Evolutionary conservation across 1,139 yeast species (phyloP).

Genomic region (Pichia inconspicua): DNA sequence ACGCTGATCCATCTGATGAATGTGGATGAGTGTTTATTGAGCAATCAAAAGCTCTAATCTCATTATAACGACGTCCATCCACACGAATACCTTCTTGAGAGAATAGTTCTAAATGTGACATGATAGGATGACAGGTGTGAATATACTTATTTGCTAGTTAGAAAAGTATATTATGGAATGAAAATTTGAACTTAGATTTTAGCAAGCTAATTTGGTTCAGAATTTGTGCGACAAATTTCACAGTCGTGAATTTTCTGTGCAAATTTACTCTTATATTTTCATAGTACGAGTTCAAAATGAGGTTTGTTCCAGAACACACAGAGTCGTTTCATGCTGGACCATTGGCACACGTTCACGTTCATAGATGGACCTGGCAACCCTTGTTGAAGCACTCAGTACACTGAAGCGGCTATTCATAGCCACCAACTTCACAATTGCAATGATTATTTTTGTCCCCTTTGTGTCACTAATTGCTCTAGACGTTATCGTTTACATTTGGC

Average conservation of each 20-base stretch:
- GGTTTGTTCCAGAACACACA: too few relatives aligned
- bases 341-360: too few relatives aligned
- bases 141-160: too few relatives aligned
- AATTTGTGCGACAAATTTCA: too few relatives aligned
- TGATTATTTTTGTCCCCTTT: constrained; percentile 19
- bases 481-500: constrained; percentile 18
- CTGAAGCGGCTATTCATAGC: constrained; percentile 14
- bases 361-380: neutral
- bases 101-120: constrained; percentile 59
- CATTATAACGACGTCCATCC: constrained; percentile 95
- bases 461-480: constrained; percentile 18
- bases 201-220: too few relatives aligned
- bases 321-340: too few relatives aligned
- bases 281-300: too few relatives aligned
- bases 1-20: constrained; percentile 88
- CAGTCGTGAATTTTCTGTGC: too few relatives aligned
- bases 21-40: constrained; percentile 80
- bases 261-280: too few relatives aligned
- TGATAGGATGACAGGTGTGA: neutral
- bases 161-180: too few relatives aligned
- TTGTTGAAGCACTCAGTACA: neutral
- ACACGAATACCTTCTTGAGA: constrained; percentile 90
- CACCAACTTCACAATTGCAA: constrained; percentile 14
- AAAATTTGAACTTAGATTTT: too few relatives aligned
- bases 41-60: constrained; percentile 73